Evolutionary conservation across 352 stramenopile species (phyloP).

Genomic region (Peronospora belbahrii): DNA sequence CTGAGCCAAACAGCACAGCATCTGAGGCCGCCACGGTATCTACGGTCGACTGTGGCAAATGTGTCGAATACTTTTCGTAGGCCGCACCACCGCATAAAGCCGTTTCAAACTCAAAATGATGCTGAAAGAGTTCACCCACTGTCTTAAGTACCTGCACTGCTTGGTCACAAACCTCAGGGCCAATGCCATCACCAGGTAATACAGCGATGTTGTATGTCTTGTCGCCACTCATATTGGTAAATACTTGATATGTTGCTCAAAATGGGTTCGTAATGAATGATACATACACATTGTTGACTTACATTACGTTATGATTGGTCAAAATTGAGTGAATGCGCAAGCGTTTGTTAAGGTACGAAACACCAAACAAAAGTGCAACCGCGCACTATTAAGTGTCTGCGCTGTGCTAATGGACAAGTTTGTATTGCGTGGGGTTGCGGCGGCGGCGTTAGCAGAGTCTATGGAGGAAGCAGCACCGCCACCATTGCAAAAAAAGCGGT

Average conservation of each 20-base stretch:
- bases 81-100: constrained; percentile 94
- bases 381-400: constrained; percentile 4
- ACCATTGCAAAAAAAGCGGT: constrained; percentile 19
- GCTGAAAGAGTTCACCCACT: constrained; percentile 70
- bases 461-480: constrained; percentile 4
- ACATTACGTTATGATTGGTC: background rate
- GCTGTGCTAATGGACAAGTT: constrained; percentile 42
- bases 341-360: constrained; percentile 2
- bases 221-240: background rate
- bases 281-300: no score
- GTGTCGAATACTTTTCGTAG: constrained; percentile 86
- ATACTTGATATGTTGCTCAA: no score
- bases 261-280: background rate
- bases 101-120: constrained; percentile 91
- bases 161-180: constrained; percentile 96
- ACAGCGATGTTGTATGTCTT: constrained; percentile 89
- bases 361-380: background rate
- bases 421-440: constrained; percentile 46
- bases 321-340: constrained; percentile 17
- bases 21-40: constrained; percentile 86
- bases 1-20: constrained; percentile 94
- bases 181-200: constrained; percentile 96
- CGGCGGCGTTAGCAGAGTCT: constrained; percentile 20
- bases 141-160: constrained; percentile 88
- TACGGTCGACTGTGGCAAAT: constrained; percentile 93